Percentiles rank a stretch among this genome's conserved stretches.
phyloP scores from a whole-genome alignment of 768 basidiomycete species.

The Lentinula lateritia region DNA sequence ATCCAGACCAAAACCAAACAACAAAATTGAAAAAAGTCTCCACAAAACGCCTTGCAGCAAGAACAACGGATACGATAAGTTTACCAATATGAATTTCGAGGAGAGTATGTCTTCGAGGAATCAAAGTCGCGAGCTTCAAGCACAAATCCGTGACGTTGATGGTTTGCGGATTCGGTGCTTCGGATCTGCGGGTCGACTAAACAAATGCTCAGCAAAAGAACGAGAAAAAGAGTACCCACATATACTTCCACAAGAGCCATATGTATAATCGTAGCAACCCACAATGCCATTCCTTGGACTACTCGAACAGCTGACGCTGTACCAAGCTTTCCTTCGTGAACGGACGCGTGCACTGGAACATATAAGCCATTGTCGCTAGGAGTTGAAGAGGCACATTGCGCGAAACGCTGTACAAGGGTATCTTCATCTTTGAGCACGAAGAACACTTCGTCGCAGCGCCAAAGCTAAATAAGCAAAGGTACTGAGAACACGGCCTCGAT shows the following conservation, averaged over 20 bases:
- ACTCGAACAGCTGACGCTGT: constrained; percentile 15
- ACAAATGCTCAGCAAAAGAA: neutral
- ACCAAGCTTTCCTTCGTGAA: constrained; percentile 10
- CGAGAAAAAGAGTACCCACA: constrained; percentile 9
- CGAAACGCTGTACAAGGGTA: constrained; percentile 8
- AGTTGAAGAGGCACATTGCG: constrained; percentile 14
- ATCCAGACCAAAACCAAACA: neutral
- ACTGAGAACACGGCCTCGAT: neutral
- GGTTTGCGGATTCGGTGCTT: neutral
- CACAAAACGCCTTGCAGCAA: neutral
- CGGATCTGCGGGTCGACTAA: neutral
- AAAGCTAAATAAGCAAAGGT: constrained; percentile 10
- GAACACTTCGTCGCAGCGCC: constrained; percentile 21
- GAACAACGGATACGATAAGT: neutral
- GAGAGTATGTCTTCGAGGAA: neutral
- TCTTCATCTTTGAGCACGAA: constrained; percentile 10
- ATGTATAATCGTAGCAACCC: constrained; percentile 19
- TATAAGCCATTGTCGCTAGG: constrained; percentile 6
- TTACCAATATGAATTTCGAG: neutral
- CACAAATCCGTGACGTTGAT: neutral
- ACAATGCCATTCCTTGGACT: constrained; percentile 19
- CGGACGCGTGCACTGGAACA: constrained; percentile 16
- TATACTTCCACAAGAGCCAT: constrained; percentile 18
- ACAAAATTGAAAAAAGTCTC: neutral
- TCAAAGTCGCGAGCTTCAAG: constrained; percentile 1